phyloP scores from a whole-genome alignment of 2,329 filamentous ascomycete species.

The Endothia cerciana region DNA sequence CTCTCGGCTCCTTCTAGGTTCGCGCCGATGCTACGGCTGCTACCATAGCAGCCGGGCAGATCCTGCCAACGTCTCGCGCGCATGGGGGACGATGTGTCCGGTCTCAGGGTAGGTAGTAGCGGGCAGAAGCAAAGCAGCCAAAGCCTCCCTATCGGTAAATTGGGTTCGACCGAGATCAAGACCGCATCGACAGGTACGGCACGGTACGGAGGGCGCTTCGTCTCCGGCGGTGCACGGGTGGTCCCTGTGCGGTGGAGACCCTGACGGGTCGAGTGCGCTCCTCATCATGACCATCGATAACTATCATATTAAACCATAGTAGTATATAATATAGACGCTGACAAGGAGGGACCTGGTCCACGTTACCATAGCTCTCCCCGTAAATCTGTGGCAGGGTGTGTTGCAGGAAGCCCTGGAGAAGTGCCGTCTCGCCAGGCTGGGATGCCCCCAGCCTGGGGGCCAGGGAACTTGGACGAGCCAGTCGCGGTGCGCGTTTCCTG shows the following conservation, averaged over 20 bases:
- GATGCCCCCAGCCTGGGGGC: constrained; percentile 17
- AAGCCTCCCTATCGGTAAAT: neutral
- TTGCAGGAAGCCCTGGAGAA: constrained; percentile 12
- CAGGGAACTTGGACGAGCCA: constrained; percentile 15
- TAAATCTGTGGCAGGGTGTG: neutral
- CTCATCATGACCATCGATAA: neutral
- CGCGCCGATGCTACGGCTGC: neutral
- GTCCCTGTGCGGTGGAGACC: constrained; percentile 17
- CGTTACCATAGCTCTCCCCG: neutral
- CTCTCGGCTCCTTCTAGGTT: neutral
- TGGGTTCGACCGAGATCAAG: neutral
- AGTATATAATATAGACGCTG: constrained; percentile 16
- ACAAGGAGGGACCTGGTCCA: constrained; percentile 15
- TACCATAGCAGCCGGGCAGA: neutral
- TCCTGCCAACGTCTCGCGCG: neutral
- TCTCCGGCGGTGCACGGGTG: constrained; percentile 13
- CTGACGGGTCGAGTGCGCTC: constrained; percentile 17
- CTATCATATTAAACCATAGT: neutral
- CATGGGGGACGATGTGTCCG: neutral
- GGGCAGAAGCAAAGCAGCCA: too few relatives aligned
- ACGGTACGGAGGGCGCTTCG: constrained; percentile 16
- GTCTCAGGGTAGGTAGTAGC: too few relatives aligned
- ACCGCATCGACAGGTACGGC: constrained; percentile 18
- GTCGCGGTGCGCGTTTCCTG: constrained; percentile 19
- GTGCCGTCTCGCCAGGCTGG: constrained; percentile 19